Percentiles rank a stretch among this genome's conserved stretches.
Evolutionary conservation across 257 asterid species (phyloP).

Genomic region (Lithospermum erythrorhizon): DNA sequence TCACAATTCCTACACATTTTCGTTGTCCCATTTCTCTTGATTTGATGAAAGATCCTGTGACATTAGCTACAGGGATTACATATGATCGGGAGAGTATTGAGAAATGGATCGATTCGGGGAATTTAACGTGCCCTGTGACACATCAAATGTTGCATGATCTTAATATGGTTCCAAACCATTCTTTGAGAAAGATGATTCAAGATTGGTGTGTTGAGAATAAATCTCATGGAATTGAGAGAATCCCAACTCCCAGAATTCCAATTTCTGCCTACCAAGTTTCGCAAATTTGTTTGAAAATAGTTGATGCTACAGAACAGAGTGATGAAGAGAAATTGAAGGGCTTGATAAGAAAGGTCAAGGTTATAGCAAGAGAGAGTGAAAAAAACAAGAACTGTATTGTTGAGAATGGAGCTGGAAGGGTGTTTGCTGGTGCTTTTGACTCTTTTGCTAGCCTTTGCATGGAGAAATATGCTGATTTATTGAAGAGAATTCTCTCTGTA

Average conservation of each 20-base stretch:
- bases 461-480: slow-evolving; percentile 15
- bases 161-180: slow-evolving; percentile 64
- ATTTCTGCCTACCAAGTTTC: slow-evolving; percentile 30
- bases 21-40: slow-evolving; percentile 18
- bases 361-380: slow-evolving; percentile 62
- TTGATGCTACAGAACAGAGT: slow-evolving; percentile 15
- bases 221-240: slow-evolving; percentile 63
- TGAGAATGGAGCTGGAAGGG: slow-evolving; percentile 38
- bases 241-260: slow-evolving; percentile 77
- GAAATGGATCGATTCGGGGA: slow-evolving; percentile 41
- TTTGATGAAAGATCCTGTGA: slow-evolving; percentile 54
- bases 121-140: slow-evolving; percentile 40
- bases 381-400: slow-evolving; percentile 47
- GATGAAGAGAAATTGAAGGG: slow-evolving; percentile 34
- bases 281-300: slow-evolving; percentile 28
- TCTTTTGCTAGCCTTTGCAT: slow-evolving; percentile 24
- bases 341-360: slow-evolving; percentile 32
- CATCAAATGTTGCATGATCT: slow-evolving; percentile 29
- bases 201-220: slow-evolving; percentile 79
- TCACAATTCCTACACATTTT: slow-evolving; percentile 9
- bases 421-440: slow-evolving; percentile 35
- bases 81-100: slow-evolving; percentile 51
- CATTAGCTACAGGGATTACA: slow-evolving; percentile 44
- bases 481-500: slow-evolving; percentile 38
- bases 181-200: slow-evolving; percentile 70